These are phyloP conservation scores for Cladosporium sp. DNA, from an alignment of 2,329 filamentous ascomycete species.

Conservation along the genomic window DNA sequence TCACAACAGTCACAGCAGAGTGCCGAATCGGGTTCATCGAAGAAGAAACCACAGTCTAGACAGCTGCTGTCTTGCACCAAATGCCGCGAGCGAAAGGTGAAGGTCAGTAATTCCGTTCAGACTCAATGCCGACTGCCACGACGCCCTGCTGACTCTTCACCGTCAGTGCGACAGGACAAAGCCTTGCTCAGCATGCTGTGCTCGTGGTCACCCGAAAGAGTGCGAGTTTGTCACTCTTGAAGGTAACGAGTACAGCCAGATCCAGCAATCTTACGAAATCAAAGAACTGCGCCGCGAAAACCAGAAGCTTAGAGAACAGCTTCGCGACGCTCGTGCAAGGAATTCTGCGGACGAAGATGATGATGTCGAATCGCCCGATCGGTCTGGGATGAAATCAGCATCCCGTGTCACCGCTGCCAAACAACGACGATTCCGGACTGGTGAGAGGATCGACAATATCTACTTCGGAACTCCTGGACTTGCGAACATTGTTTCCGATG, in stretches of 20 bases:
- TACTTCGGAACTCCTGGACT: conserved; percentile 50
- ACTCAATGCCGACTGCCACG: not conserved
- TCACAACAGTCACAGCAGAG: conserved; percentile 17
- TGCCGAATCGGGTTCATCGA: conserved; percentile 13
- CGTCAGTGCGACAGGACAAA: conserved; percentile 46
- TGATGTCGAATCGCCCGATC: conserved; percentile 27
- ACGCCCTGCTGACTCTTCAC: conserved; percentile 10
- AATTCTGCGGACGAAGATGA: conserved; percentile 37
- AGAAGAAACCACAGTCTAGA: conserved; percentile 38
- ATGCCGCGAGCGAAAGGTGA: conserved; percentile 47
- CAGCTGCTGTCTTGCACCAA: conserved; percentile 47
- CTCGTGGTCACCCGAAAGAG: conserved; percentile 44
- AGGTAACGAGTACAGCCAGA: conserved; percentile 43
- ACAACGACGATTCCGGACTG: conserved; percentile 35
- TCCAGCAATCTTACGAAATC: conserved; percentile 46
- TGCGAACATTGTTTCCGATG: conserved; percentile 45
- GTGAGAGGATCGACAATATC: conserved; percentile 41
- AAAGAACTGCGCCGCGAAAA: conserved; percentile 45
- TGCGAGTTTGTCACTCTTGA: conserved; percentile 45
- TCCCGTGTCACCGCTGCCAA: conserved; percentile 23
- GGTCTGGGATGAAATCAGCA: conserved; percentile 21
- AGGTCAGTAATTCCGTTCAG: conserved; percentile 31
- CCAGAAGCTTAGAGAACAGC: conserved; percentile 39
- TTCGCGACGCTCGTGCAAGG: conserved; percentile 30
- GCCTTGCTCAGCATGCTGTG: conserved; percentile 47